Percentiles rank a stretch among this genome's conserved stretches.
phyloP scores from a whole-genome alignment of 345 rosid genomes.

The Gossypium australe region DNA sequence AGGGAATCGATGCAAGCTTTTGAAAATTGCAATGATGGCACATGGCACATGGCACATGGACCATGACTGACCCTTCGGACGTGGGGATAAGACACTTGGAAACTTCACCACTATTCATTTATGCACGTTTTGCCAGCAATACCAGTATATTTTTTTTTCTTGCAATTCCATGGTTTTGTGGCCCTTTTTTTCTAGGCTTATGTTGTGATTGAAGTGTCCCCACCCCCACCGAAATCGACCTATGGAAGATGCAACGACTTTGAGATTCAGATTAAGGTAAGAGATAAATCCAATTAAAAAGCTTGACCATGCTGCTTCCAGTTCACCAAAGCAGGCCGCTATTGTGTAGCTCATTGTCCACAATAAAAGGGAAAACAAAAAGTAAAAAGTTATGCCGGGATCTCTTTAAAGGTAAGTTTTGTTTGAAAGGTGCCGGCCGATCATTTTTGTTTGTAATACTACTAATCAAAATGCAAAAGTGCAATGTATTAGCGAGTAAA shows the following conservation, averaged over 20 bases:
- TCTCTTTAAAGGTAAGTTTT: background rate
- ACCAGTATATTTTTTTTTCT: no score
- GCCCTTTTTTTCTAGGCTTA: background rate
- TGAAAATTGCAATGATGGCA: slow-evolving; percentile 4
- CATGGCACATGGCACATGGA: slow-evolving; percentile 6
- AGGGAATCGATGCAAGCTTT: background rate
- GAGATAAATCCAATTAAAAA: background rate
- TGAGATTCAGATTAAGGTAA: background rate
- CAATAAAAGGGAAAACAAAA: background rate
- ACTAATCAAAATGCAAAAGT: background rate
- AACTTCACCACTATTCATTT: background rate
- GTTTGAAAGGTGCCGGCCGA: background rate
- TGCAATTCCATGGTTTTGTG: no score
- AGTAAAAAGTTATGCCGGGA: background rate
- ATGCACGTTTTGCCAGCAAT: background rate
- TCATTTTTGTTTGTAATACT: background rate
- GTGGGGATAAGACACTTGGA: background rate
- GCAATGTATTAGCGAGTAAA: no score
- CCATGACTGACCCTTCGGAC: background rate
- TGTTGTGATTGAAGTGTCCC: background rate
- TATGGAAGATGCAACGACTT: background rate
- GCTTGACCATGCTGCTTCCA: slow-evolving; percentile 16
- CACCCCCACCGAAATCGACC: background rate
- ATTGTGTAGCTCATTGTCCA: background rate
- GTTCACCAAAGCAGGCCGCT: slow-evolving; percentile 12